Percentiles rank a stretch among this genome's conserved stretches.
Evolutionary conservation across 352 stramenopile genomes (phyloP).

Genomic region (Phytophthora ramorum): DNA sequence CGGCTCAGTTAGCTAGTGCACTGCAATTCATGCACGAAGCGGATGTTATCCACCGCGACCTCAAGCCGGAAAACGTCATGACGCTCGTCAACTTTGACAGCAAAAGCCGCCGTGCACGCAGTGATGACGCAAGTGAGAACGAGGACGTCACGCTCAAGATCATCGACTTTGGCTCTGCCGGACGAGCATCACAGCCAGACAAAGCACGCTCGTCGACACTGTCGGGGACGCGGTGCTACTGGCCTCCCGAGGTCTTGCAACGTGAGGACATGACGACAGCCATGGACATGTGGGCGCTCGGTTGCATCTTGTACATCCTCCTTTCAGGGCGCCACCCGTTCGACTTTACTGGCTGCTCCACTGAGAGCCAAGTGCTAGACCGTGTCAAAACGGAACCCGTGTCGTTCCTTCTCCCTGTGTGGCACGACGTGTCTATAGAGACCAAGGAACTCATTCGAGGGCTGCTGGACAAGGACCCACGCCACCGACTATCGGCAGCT

Average conservation of each 20-base stretch:
- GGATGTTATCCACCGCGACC: conserved; percentile 83
- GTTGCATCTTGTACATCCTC: conserved; percentile 91
- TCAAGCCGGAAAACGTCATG: conserved; percentile 93
- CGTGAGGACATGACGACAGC: conserved; percentile 62
- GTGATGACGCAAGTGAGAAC: conserved; percentile 10
- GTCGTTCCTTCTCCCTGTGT: conserved; percentile 67
- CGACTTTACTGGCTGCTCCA: conserved; percentile 79
- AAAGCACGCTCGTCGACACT: conserved; percentile 40
- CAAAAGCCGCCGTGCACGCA: conserved; percentile 4
- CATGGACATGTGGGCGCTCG: conserved; percentile 91
- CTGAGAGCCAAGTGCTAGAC: conserved; percentile 77
- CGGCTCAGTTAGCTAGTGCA: conserved; percentile 68
- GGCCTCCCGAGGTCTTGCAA: conserved; percentile 78
- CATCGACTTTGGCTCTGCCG: conserved; percentile 90
- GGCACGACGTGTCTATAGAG: conserved; percentile 52
- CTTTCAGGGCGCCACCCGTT: conserved; percentile 88
- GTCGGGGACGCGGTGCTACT: conserved; percentile 88
- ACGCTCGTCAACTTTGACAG: conserved; percentile 29
- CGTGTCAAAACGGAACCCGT: conserved; percentile 58
- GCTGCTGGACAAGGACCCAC: conserved; percentile 78
- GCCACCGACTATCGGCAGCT: conserved; percentile 49
- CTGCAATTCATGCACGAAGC: conserved; percentile 72
- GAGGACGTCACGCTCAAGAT: conserved; percentile 76
- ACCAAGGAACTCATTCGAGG: conserved; percentile 73
- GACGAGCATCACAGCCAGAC: conserved; percentile 28